phyloP scores from a whole-genome alignment of 176 grass and related monocot species.

The Neostapfia colusana region DNA sequence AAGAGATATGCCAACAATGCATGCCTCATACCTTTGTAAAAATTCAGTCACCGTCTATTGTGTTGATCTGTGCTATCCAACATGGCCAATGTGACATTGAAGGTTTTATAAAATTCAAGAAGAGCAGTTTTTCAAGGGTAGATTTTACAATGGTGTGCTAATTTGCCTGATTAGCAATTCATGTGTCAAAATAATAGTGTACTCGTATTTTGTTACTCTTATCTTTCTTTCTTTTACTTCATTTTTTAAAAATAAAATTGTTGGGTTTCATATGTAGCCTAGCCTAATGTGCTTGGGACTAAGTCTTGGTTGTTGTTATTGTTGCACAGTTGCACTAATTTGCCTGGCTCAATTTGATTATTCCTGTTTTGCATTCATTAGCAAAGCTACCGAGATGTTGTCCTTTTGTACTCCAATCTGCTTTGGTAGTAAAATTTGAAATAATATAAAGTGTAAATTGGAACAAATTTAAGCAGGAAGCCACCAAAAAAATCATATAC shows the following conservation, averaged over 20 bases:
- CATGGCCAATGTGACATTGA: background rate
- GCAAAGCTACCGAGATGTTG: background rate
- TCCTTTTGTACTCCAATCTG: background rate
- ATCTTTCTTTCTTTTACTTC: too few relatives aligned
- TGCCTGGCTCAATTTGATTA: background rate
- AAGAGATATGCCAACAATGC: too few relatives aligned
- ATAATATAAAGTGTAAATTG: background rate
- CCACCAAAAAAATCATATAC: background rate
- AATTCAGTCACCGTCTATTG: background rate
- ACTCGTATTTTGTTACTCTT: too few relatives aligned
- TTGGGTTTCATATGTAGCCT: too few relatives aligned
- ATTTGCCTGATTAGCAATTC: background rate
- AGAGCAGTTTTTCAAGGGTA: background rate
- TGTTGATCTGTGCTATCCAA: background rate
- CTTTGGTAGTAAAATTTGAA: background rate
- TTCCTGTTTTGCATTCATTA: background rate
- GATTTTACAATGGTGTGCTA: background rate
- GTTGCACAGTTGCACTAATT: too few relatives aligned
- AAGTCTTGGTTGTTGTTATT: too few relatives aligned
- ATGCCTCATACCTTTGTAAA: background rate
- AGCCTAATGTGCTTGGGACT: too few relatives aligned
- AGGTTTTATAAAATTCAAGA: background rate
- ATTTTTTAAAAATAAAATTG: too few relatives aligned
- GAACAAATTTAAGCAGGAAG: background rate
- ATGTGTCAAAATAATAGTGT: too few relatives aligned